phyloP scores from a whole-genome alignment of 768 basidiomycete species.

The Crassisporium funariophilum region DNA sequence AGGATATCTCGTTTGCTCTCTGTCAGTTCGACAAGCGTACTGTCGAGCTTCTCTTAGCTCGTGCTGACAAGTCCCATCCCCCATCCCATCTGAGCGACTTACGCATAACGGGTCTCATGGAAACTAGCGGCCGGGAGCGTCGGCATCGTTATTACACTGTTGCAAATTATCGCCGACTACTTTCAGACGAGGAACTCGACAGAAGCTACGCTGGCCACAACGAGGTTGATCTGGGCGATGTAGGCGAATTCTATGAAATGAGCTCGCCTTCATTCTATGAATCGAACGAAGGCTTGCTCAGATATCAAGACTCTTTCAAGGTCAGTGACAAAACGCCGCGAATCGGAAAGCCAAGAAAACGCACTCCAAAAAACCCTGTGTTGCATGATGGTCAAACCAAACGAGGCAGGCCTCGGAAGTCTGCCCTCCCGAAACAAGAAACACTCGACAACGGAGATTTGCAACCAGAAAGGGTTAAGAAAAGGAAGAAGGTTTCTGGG shows the following conservation, averaged over 20 bases:
- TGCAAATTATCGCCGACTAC: conserved; percentile 63
- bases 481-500: too few species aligned
- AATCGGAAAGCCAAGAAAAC: conserved; percentile 40
- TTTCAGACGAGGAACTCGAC: conserved; percentile 67
- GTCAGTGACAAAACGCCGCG: conserved; percentile 29
- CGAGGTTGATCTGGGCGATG: conserved; percentile 48
- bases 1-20: conserved; percentile 68
- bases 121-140: conserved; percentile 83
- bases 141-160: conserved; percentile 84
- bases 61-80: conserved; percentile 62
- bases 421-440: conserved; percentile 20
- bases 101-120: conserved; percentile 70
- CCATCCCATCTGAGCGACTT: conserved; percentile 77
- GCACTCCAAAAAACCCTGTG: conserved; percentile 46
- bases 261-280: conserved; percentile 58
- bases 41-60: conserved; percentile 76
- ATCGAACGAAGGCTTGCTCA: conserved; percentile 39
- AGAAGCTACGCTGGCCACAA: conserved; percentile 43
- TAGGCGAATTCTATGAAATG: conserved; percentile 55
- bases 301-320: conserved; percentile 55
- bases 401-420: conserved; percentile 57
- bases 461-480: conserved; percentile 14
- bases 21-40: conserved; percentile 79
- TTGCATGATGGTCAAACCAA: conserved; percentile 55
- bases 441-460: conserved; percentile 14